Base-by-base conservation (phyloP, 768 basidiomycete species). In the Grammothele lineata region DNA sequence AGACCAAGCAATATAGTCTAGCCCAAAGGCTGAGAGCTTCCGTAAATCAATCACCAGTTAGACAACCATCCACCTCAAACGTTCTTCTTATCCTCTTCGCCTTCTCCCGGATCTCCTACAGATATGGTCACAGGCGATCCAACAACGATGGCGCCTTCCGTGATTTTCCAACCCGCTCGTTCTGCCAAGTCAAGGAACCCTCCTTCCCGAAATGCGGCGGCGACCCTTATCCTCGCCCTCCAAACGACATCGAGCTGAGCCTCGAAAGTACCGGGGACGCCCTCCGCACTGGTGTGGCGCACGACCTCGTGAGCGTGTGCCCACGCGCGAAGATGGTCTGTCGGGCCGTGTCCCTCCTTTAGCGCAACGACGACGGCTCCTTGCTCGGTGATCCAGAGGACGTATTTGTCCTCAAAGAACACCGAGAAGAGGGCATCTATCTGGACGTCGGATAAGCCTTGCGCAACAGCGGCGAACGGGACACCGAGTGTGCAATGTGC, bases 281-380 rank as follows among this genome's bases (percentile, higher is more conserved):
- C 46, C 30, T 12, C 23, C 26, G 22, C 41, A 40, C 4, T 21
- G 2, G 17, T 27, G 38, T 21, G 2, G 17, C 34, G 38, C 17
- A 45, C 53, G 26, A 59, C 26, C 49, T 63, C 62, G 23, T 53
- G 46, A 4, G 62, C 65, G 40, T 59, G 61, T 15, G 53, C 45
- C 82, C 83, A 85, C 3, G 77, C 81, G 46, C 74, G 74, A 32
- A 82, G 67, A 48, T 78, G 75, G 57, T 83, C 80, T 12, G 58
- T 50, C 3, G 68, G 45, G 19, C 60, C 57, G 45, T 80, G 74
- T 5, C 73, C 73, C 23, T 77, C 73, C 50, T 75, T 81, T 48
- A 85, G 65, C 54, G 70, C 70, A 34, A 80, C 69, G 49, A 70
- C 69, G 3, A 78, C 46, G 14, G 21, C 25, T 27, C n/a, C 19